These are phyloP conservation scores for Arabidopsis suecica DNA, from an alignment of 345 rosid species.

Conservation along the genomic window DNA sequence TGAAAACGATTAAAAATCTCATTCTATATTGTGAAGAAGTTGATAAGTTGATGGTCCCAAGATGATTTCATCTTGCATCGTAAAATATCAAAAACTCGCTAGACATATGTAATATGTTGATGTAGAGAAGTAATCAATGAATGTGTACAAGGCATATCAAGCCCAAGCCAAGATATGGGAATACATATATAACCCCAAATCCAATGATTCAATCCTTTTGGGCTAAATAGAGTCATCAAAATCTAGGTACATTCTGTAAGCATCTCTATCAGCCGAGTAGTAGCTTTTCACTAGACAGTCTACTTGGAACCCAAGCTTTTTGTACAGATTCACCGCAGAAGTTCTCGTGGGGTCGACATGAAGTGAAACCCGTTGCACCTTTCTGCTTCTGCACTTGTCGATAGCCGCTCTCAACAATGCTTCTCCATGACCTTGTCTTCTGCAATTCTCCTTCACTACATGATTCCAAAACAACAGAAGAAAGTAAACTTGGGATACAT, in stretches of 20 bases:
- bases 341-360: constrained; percentile 79
- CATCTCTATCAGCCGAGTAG: constrained; percentile 72
- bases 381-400: constrained; percentile 70
- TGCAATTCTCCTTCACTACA: constrained; percentile 72
- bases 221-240: constrained; percentile 47
- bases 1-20: too few species aligned
- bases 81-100: neutral
- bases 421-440: constrained; percentile 79
- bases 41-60: neutral
- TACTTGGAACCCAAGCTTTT: constrained; percentile 73
- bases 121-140: constrained; percentile 1
- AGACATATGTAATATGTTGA: neutral
- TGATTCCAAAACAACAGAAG: constrained; percentile 8
- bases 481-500: constrained; percentile 9
- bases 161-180: neutral
- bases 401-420: constrained; percentile 68
- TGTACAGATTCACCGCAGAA: constrained; percentile 72
- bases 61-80: neutral
- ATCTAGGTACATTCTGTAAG: constrained; percentile 80
- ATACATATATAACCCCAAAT: neutral
- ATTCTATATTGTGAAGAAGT: neutral
- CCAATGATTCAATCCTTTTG: neutral
- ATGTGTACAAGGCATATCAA: constrained; percentile 21
- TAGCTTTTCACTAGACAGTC: constrained; percentile 64
- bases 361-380: constrained; percentile 65